Evolutionary conservation across 2,329 filamentous ascomycete genomes (phyloP).

Genomic region (Talaromyces funiculosus): DNA sequence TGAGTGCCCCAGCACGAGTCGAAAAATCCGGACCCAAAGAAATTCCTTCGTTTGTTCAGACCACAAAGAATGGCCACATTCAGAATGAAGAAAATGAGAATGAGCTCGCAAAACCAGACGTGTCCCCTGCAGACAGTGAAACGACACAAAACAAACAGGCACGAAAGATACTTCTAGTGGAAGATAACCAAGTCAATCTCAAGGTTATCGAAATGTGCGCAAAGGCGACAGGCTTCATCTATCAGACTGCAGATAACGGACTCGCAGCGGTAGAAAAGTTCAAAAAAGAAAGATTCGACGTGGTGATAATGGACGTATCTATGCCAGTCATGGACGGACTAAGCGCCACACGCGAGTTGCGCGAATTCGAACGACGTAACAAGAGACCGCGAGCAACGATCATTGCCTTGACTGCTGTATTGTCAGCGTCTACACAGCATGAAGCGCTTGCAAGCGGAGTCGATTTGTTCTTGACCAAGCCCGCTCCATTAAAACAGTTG

Average conservation of each 20-base stretch:
- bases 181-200: not conserved
- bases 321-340: not conserved
- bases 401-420: not conserved
- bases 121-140: not conserved
- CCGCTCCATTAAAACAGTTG: not conserved
- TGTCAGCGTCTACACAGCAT: not conserved
- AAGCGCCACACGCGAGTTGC: not conserved
- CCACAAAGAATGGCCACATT: not conserved
- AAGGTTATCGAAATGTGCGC: not conserved
- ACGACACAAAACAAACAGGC: not conserved
- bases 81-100: not conserved
- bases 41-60: not conserved
- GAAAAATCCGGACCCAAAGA: not conserved
- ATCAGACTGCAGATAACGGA: not conserved
- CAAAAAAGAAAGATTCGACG: not conserved
- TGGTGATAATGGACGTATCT: not conserved
- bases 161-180: not conserved
- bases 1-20: not conserved
- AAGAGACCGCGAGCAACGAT: not conserved
- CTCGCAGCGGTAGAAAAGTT: not conserved
- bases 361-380: not conserved
- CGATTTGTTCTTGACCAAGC: not conserved
- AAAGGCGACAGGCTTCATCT: not conserved
- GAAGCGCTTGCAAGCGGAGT: not conserved
- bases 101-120: not conserved